Evolutionary conservation across 2,329 filamentous ascomycete species (phyloP), one percentile per base, ranked within the genome.

Genomic region (Dryadomyces sulphureus): DNA sequence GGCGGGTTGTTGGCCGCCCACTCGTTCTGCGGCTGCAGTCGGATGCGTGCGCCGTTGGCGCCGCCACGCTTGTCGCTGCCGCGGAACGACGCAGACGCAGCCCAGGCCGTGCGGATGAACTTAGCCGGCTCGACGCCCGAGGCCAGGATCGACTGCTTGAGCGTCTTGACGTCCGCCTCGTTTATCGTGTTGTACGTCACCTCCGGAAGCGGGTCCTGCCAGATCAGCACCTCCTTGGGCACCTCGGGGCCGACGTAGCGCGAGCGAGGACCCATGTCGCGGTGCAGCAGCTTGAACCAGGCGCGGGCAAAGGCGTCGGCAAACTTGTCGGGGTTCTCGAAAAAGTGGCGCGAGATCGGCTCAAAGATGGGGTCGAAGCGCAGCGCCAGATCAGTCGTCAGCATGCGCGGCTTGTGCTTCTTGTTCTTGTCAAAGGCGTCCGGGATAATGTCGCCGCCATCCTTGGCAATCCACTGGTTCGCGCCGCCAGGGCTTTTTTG

Each of bases 221-320:
- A 89, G 55, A 77, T 57, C n/a, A 81, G 68, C 12, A 69, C 67
- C 68, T 88, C 80, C 45, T 69, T 66, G 41, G 84, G 82, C 17
- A 85, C 68, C 62, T 89, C 84, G 1, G 84, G 83, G 25, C 84
- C 84, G 41, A 87, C 57, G 69, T 83, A 88, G 58, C 80, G 81
- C 21, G 71, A 59, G 45, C 75, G 68, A 38, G 84, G 84, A 16
- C 84, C 84, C 65, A 89, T 74, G 60, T 88, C 84, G 65, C 84
- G 82, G 67, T 89, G 84, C 30, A 83, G 69, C 38, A 89, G 73
- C 75, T 89, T 88, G 75, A 85, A 89, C 84, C 84, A 89, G 14
- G 84, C 84, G 43, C 76, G 75, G 20, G 73, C 69, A 57, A 88
- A 89, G 8, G 73, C 78, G 50, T 86, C 77, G 45, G 70, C 71